These are phyloP conservation scores for Neurospora tetrasperma DNA, from an alignment of 495 filamentous ascomycete species.

Conservation along the genomic window DNA sequence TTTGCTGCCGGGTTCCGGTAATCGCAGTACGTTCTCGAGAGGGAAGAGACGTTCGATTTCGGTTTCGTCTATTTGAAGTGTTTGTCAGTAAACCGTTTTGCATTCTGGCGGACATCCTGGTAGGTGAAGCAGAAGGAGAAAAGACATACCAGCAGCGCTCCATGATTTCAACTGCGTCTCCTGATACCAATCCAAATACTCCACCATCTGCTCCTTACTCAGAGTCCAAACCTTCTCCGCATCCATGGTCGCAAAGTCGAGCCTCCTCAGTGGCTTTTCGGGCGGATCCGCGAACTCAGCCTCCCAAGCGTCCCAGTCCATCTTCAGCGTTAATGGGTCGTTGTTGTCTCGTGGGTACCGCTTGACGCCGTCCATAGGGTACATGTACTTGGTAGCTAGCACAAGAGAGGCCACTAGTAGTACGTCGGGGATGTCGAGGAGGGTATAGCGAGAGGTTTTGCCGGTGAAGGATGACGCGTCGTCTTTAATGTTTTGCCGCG, in stretches of 20 bases:
- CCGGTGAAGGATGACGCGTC: background rate
- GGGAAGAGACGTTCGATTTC: slow-evolving; percentile 41
- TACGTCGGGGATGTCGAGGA: slow-evolving; percentile 56
- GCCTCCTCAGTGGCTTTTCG: slow-evolving; percentile 11
- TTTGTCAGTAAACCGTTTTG: too few relatives aligned
- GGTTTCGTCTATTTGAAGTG: slow-evolving; percentile 10
- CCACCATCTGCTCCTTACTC: slow-evolving; percentile 56
- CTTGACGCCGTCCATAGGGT: slow-evolving; percentile 58
- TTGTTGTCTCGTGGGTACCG: slow-evolving; percentile 43
- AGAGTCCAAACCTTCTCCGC: slow-evolving; percentile 62
- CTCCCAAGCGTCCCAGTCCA: slow-evolving; percentile 70
- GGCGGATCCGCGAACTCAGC: slow-evolving; percentile 33
- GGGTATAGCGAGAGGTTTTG: slow-evolving; percentile 9
- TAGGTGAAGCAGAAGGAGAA: too few relatives aligned
- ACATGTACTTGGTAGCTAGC: slow-evolving; percentile 65
- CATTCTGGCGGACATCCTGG: too few relatives aligned
- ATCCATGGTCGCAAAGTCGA: slow-evolving; percentile 36
- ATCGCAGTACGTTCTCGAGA: slow-evolving; percentile 12
- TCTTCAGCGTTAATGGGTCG: slow-evolving; percentile 50
- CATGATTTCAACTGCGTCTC: slow-evolving; percentile 49
- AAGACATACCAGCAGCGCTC: slow-evolving; percentile 30
- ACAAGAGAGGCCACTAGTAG: slow-evolving; percentile 62
- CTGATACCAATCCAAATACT: slow-evolving; percentile 86
- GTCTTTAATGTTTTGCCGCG: slow-evolving; percentile 11
- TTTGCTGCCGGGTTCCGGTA: slow-evolving; percentile 12